These are phyloP conservation scores for Paramecium sonneborni DNA, from an alignment of 73 alveolate genomes.

Conservation along the genomic window DNA sequence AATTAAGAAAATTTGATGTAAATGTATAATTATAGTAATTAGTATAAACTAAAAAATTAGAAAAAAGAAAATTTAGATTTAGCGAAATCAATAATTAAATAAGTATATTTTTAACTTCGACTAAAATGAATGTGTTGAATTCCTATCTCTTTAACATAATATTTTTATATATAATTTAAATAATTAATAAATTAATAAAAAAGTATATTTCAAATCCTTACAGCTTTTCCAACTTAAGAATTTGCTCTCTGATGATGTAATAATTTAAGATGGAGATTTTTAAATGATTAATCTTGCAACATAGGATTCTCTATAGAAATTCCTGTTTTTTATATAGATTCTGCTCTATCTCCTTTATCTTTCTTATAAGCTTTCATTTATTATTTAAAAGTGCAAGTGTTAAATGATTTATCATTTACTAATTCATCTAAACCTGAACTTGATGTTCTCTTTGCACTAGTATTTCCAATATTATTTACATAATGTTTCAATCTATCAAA, in stretches of 20 bases:
- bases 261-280: neutral
- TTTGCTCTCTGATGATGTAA: neutral
- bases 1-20: no score
- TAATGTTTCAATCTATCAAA: conserved; percentile 30
- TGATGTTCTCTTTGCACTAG: neutral
- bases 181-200: neutral
- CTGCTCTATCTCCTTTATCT: conserved; percentile 6
- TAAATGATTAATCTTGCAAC: neutral
- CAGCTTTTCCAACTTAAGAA: neutral
- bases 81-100: no score
- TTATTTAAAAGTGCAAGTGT: neutral
- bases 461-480: conserved; percentile 8
- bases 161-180: no score
- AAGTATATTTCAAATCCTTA: neutral
- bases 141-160: no score
- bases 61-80: no score
- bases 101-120: no score
- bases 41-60: no score
- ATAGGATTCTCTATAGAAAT: neutral
- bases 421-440: conserved; percentile 3
- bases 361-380: conserved; percentile 6
- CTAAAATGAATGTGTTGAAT: no score
- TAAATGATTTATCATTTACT: neutral
- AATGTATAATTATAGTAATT: no score
- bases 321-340: neutral